These are phyloP conservation scores for Polytolypa hystricis DNA, from an alignment of 2,329 filamentous ascomycete species.

Conservation along the genomic window DNA sequence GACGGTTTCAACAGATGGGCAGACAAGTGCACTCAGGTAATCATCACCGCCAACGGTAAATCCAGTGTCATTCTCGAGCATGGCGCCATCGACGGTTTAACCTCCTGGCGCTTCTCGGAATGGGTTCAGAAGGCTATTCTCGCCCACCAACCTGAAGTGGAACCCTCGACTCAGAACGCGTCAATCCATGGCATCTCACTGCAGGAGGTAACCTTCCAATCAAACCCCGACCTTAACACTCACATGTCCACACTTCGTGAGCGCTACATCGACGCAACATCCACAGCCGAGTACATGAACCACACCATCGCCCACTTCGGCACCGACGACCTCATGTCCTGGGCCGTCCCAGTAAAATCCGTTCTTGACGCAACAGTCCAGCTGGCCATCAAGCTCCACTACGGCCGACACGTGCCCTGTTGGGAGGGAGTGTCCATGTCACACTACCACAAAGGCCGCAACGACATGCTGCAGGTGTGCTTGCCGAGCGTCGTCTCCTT, in stretches of 20 bases:
- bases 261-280: background rate
- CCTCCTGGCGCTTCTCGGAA: background rate
- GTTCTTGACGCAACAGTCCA: background rate
- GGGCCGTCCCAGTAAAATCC: background rate
- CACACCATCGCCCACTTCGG: conserved; percentile 1
- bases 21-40: background rate
- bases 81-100: background rate
- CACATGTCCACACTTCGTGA: background rate
- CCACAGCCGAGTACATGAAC: background rate
- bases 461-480: background rate
- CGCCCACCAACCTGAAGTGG: background rate
- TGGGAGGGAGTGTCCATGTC: background rate
- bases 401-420: background rate
- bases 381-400: background rate
- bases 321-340: background rate
- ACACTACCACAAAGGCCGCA: background rate
- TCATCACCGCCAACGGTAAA: conserved; percentile 1
- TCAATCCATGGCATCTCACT: background rate
- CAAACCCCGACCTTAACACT: background rate
- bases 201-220: background rate
- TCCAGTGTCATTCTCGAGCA: background rate
- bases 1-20: conserved; percentile 2
- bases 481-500: background rate
- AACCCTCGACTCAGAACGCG: background rate
- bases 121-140: background rate